These are phyloP conservation scores for Fraxinus ornus DNA, from an alignment of 305 asterid genomes.

Conservation along the genomic window DNA sequence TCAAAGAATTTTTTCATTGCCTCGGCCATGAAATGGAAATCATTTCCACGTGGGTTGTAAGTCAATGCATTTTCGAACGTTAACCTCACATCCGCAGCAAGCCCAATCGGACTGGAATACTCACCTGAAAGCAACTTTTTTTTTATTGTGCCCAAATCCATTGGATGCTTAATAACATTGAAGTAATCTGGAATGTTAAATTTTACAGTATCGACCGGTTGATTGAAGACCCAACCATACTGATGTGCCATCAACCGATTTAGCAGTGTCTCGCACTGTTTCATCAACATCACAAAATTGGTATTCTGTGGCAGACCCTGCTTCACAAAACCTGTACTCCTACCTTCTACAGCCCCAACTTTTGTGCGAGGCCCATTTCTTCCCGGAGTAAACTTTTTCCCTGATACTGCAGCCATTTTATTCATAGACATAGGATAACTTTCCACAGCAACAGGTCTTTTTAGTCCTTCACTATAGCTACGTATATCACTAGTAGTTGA, in stretches of 20 bases:
- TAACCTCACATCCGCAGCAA: slow-evolving; percentile 84
- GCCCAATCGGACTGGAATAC: slow-evolving; percentile 55
- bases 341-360: slow-evolving; percentile 41
- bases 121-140: slow-evolving; percentile 42
- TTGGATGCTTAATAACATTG: slow-evolving; percentile 68
- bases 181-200: slow-evolving; percentile 64
- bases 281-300: slow-evolving; percentile 43
- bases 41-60: slow-evolving; percentile 62
- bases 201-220: slow-evolving; percentile 68
- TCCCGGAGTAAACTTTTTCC: slow-evolving; percentile 44
- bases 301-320: slow-evolving; percentile 36
- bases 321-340: slow-evolving; percentile 37
- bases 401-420: slow-evolving; percentile 26
- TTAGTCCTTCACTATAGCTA: slow-evolving; percentile 41
- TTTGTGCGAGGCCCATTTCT: slow-evolving; percentile 57
- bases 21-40: slow-evolving; percentile 59
- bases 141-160: slow-evolving; percentile 89
- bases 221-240: slow-evolving; percentile 52
- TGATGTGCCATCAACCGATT: slow-evolving; percentile 50
- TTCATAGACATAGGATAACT: slow-evolving; percentile 33
- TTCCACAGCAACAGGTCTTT: slow-evolving; percentile 41
- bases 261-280: slow-evolving; percentile 58
- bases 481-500: slow-evolving; percentile 39
- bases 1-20: slow-evolving; percentile 51
- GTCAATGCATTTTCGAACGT: slow-evolving; percentile 81